These are phyloP conservation scores for Tricholoma saponaceum DNA, from an alignment of 768 basidiomycete genomes.

Conservation along the genomic window DNA sequence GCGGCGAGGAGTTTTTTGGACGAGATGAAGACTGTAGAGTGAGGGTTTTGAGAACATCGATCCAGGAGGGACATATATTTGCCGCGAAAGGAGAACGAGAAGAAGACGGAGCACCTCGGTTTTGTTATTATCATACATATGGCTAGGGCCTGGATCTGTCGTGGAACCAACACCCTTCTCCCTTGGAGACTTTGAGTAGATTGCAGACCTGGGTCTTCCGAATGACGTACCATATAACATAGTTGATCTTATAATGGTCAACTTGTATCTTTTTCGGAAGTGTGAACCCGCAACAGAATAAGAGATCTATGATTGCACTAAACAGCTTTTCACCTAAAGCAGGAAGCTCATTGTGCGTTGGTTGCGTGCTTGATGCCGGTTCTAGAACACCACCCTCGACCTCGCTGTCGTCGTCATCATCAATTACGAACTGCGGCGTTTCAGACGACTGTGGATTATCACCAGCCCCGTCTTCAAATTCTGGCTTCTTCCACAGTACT, in stretches of 20 bases:
- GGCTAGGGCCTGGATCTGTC: conserved; percentile 59
- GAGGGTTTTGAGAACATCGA: conserved; percentile 71
- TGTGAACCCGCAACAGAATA: conserved; percentile 95
- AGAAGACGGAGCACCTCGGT: conserved; percentile 88
- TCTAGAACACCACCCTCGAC: conserved; percentile 10
- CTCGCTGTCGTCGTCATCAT: conserved; percentile 49
- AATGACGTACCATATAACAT: conserved; percentile 78
- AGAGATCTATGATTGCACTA: conserved; percentile 73
- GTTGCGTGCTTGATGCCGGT: conserved; percentile 16
- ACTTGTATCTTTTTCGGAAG: conserved; percentile 73
- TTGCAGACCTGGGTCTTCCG: not conserved
- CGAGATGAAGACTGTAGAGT: conserved; percentile 72
- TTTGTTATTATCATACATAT: conserved; percentile 73
- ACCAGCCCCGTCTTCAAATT: conserved; percentile 35
- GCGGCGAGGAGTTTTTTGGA: conserved; percentile 70
- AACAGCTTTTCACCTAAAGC: conserved; percentile 81
- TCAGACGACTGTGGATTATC: conserved; percentile 16
- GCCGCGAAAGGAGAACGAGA: conserved; percentile 82
- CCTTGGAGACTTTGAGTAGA: conserved; percentile 42
- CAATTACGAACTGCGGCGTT: conserved; percentile 79
- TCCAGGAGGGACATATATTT: conserved; percentile 78
- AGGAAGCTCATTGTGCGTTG: conserved; percentile 49
- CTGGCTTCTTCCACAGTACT: conserved; percentile 75
- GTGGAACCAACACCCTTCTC: conserved; percentile 95
- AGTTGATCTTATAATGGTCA: conserved; percentile 79